A percentile compares a stretch with the other conserved stretches of the same genome.
phyloP scores from a whole-genome alignment of 2,329 filamentous ascomycete species.

The Alternaria ethzedia region DNA sequence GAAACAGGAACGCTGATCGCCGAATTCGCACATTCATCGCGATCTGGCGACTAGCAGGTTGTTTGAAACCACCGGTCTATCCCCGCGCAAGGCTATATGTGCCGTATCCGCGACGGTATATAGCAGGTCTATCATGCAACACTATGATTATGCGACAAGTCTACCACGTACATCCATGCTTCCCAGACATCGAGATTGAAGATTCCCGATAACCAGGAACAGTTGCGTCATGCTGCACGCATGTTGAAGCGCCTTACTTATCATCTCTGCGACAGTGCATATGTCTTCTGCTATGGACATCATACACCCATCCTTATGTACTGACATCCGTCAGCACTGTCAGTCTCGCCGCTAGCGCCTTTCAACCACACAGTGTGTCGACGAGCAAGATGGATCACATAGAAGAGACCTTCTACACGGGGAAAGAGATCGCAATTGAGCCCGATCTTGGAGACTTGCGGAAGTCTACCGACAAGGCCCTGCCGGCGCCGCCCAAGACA shows the following conservation, averaged over 20 bases:
- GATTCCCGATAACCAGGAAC: not conserved
- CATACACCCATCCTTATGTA: not conserved
- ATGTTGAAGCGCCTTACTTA: not conserved
- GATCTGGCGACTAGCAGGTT: not conserved
- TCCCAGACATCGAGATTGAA: not conserved
- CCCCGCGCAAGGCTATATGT: not conserved
- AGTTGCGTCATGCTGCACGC: slow-evolving; percentile 3
- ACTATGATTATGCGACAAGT: not conserved
- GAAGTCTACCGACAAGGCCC: slow-evolving; percentile 25
- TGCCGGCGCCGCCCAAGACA: slow-evolving; percentile 26
- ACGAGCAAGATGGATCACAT: slow-evolving; percentile 2
- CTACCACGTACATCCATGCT: slow-evolving; percentile 10
- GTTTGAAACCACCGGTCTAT: not conserved
- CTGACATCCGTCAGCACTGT: not conserved
- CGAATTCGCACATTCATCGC: not conserved
- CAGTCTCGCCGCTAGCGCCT: not conserved
- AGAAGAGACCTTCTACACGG: slow-evolving; percentile 7
- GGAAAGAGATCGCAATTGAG: slow-evolving; percentile 19
- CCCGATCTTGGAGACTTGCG: slow-evolving; percentile 31
- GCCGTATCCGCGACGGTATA: not conserved
- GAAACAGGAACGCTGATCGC: slow-evolving; percentile 2
- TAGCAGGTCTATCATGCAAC: not conserved
- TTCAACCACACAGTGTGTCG: not conserved
- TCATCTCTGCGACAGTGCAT: not conserved
- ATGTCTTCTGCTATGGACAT: not conserved